A percentile compares a stretch with the other conserved stretches of the same genome.
Conservation (phyloP, 148 eudicot species). For the Camellia japonica region DNA sequence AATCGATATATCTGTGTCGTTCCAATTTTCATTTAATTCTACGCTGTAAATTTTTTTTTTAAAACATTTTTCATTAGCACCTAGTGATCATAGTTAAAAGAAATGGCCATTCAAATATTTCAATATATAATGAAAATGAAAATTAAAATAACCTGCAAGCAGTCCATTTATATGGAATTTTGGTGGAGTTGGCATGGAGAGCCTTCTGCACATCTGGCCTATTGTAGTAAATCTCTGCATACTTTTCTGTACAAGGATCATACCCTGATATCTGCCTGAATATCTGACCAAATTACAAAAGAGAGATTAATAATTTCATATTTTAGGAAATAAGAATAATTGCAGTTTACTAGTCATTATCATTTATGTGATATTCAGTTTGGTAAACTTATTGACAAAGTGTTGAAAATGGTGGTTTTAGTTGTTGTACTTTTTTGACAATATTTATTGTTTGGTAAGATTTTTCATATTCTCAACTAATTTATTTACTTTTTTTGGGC, state of each 20-base stretch:
- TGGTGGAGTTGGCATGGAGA: conserved; percentile 70
- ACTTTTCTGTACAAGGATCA: conserved; percentile 93
- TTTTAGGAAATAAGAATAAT: not conserved
- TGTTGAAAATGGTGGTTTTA: no score
- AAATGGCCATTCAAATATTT: not conserved
- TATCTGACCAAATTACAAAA: conserved; percentile 29
- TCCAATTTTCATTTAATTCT: conserved; percentile 82
- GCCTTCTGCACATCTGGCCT: conserved; percentile 92
- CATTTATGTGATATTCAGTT: no score
- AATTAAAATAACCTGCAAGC: conserved; percentile 67
- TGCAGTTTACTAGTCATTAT: not conserved
- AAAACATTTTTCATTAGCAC: not conserved
- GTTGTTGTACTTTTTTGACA: no score
- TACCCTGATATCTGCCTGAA: conserved; percentile 63
- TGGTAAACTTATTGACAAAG: no score
- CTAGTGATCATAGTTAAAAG: not conserved
- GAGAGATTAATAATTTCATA: not conserved
- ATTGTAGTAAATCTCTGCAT: conserved; percentile 84
- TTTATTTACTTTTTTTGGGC: no score
- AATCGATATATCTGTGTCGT: conserved; percentile 76
- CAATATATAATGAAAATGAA: not conserved
- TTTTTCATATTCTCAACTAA: no score
- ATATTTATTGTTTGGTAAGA: no score
- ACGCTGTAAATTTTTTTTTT: conserved; percentile 40
- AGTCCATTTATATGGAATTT: conserved; percentile 85